Percentiles rank a stretch among this genome's conserved stretches.
Evolutionary conservation across 2,329 filamentous ascomycete species (phyloP).

Genomic region (Orbilia brochopaga): DNA sequence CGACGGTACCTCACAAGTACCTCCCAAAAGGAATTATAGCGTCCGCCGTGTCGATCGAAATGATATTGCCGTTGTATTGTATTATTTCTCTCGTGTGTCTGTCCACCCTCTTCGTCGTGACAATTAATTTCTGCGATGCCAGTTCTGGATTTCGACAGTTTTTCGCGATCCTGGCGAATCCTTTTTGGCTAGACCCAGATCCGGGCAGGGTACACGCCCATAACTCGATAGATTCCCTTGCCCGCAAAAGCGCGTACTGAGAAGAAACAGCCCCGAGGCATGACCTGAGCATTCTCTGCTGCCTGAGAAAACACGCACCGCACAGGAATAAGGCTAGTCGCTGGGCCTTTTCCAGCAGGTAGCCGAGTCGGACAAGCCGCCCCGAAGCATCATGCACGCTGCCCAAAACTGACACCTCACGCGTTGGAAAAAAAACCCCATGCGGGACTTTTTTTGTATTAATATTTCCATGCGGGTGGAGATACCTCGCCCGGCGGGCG

Average conservation of each 20-base stretch:
- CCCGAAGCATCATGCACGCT: constrained; percentile 38
- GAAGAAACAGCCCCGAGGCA: constrained; percentile 26
- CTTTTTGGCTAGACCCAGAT: constrained; percentile 41
- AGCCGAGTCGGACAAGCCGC: constrained; percentile 51
- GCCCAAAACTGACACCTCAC: constrained; percentile 50
- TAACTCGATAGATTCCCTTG: constrained; percentile 15
- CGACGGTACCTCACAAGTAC: constrained; percentile 25
- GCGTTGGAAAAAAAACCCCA: constrained; percentile 26
- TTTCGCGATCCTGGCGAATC: constrained; percentile 43
- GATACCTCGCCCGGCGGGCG: constrained; percentile 47
- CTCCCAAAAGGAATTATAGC: constrained; percentile 31
- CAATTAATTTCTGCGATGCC: constrained; percentile 36
- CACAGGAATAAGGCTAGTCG: constrained; percentile 23
- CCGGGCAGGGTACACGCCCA: constrained; percentile 32
- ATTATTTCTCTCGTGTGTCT: background rate
- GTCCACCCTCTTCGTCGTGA: background rate
- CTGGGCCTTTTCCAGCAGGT: constrained; percentile 46
- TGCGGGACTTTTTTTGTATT: constrained; percentile 13
- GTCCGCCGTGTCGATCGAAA: background rate
- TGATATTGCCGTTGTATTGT: background rate
- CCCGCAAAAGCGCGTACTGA: constrained; percentile 27
- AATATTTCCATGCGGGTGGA: constrained; percentile 35
- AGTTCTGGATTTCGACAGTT: constrained; percentile 32
- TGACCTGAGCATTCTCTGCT: constrained; percentile 22
- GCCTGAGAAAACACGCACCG: constrained; percentile 28